These are phyloP conservation scores for Phylloporus sp. DNA, from an alignment of 768 basidiomycete species.

Conservation along the genomic window DNA sequence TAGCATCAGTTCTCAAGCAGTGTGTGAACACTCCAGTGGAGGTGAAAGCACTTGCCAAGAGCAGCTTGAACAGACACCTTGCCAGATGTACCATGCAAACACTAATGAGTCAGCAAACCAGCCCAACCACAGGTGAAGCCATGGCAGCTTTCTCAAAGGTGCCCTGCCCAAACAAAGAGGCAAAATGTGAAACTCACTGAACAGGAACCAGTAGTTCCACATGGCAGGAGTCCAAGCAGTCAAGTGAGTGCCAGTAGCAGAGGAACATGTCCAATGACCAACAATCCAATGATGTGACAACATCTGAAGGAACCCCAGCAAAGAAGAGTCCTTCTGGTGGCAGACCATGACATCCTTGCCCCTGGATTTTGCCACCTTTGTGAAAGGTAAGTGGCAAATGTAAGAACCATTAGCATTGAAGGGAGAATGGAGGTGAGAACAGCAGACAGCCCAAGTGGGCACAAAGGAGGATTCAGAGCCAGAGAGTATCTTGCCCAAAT, in stretches of 20 bases:
- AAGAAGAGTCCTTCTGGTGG: constrained; percentile 16
- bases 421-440: fast-evolving
- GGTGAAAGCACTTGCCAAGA: too few relatives aligned
- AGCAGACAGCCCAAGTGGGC: background rate
- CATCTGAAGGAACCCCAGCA: constrained; percentile 25
- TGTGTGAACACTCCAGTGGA: too few relatives aligned
- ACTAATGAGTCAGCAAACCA: too few relatives aligned
- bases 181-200: too few relatives aligned
- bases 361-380: constrained; percentile 4
- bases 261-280: constrained; percentile 36
- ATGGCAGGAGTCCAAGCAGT: background rate
- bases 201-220: background rate
- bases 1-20: too few relatives aligned
- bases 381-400: constrained; percentile 6
- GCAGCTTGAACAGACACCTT: too few relatives aligned
- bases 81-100: too few relatives aligned
- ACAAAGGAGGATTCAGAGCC: too few relatives aligned
- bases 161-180: too few relatives aligned
- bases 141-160: too few relatives aligned
- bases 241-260: constrained; percentile 26
- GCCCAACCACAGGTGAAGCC: too few relatives aligned
- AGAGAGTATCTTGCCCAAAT: too few relatives aligned
- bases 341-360: constrained; percentile 35
- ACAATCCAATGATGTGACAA: constrained; percentile 27
- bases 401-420: background rate